Percentiles rank a stretch among this genome's conserved stretches.
phyloP scores from a whole-genome alignment of 2,329 filamentous ascomycete genomes.

The Ophiocordyceps camponoti-floridani region DNA sequence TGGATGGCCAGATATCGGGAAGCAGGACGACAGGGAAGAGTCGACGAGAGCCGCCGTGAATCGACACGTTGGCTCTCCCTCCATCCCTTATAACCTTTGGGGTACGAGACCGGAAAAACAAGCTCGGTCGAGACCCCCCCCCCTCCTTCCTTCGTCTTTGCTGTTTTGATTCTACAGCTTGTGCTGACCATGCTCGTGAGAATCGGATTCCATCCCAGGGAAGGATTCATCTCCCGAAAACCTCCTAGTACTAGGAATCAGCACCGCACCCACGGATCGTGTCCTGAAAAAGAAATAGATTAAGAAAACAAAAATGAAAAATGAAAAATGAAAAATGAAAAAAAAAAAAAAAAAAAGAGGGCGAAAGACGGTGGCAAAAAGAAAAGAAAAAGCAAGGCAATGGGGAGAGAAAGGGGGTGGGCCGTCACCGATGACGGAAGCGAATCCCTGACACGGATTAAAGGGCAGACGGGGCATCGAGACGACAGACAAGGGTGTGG shows the following conservation, averaged over 20 bases:
- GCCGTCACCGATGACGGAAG: not conserved
- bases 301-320: not conserved
- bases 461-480: not conserved
- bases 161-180: conserved; percentile 11
- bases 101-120: no score
- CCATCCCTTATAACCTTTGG: no score
- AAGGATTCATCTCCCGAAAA: conserved; percentile 43
- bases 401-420: no score
- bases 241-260: conserved; percentile 10
- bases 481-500: not conserved
- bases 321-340: not conserved
- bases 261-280: not conserved
- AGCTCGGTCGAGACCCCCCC: no score
- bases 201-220: conserved; percentile 18
- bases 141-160: no score
- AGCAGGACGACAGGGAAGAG: no score
- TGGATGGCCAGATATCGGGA: no score
- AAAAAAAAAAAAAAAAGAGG: conserved; percentile 1
- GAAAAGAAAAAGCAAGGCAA: no score
- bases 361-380: conserved; percentile 1
- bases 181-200: conserved; percentile 10
- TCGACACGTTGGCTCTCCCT: no score
- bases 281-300: not conserved
- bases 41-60: no score
- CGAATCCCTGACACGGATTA: not conserved